Evolutionary conservation across 2,329 filamentous ascomycete species (phyloP).

Genomic region (Fusarium sp.): DNA sequence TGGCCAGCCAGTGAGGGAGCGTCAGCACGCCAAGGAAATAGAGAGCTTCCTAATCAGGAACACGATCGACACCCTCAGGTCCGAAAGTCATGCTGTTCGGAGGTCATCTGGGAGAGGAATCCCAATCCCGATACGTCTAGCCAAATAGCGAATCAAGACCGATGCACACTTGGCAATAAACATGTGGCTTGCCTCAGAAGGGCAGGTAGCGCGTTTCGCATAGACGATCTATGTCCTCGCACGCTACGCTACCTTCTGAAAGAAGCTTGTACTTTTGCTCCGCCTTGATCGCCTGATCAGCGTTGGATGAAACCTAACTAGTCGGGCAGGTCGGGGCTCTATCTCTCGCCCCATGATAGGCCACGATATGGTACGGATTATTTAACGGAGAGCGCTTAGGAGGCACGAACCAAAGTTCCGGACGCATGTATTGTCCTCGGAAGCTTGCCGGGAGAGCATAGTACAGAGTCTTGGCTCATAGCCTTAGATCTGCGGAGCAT

Average conservation of each 20-base stretch:
- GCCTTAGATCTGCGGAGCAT: too few relatives aligned
- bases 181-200: neutral
- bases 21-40: too few relatives aligned
- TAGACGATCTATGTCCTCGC: neutral
- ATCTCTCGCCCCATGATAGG: neutral
- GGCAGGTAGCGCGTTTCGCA: constrained; percentile 6
- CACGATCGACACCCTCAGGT: too few relatives aligned
- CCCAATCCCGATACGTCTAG: too few relatives aligned
- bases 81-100: too few relatives aligned
- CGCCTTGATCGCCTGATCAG: neutral
- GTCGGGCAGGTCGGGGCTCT: constrained; percentile 16
- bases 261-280: constrained; percentile 4
- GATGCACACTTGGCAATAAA: too few relatives aligned
- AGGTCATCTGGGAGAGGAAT: too few relatives aligned
- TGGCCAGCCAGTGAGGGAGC: too few relatives aligned
- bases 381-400: neutral
- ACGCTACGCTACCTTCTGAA: neutral
- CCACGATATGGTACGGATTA: neutral
- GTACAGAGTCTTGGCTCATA: neutral
- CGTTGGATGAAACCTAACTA: constrained; percentile 15
- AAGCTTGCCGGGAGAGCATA: neutral
- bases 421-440: too few relatives aligned
- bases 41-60: too few relatives aligned
- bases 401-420: too few relatives aligned
- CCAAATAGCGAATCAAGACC: too few relatives aligned